Evolutionary conservation across 2,329 filamentous ascomycete species (phyloP), one percentile per base, ranked within the genome.

Genomic region (Fusarium sp.): DNA sequence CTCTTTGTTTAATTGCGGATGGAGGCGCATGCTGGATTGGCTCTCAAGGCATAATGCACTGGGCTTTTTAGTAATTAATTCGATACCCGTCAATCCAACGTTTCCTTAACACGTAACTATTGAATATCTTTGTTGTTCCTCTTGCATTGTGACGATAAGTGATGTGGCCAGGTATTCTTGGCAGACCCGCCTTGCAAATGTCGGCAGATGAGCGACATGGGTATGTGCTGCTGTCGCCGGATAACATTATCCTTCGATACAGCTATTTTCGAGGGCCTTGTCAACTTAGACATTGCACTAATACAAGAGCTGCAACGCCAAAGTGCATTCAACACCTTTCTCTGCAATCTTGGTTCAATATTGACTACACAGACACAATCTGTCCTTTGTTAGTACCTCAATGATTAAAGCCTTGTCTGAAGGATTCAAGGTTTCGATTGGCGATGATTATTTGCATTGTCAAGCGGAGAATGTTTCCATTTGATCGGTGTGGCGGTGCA

Each of bases 81-180:
- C 71, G 72, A 74, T 74, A 74, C 72, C 72, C 72, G 60, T 74
- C 71, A 74, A 74, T 74, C 72, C 72, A 74, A 74, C 65, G 69
- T 54, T 62, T 62, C 59, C 51, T 56, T 58, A 44, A 46, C 52
- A 55, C 45, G 41, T 68, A 52, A 28, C n/a, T 26, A 34, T 16
- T 47, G n/a, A 4, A 12, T 28, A 15, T 41, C 10, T 6, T 30
- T 9, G 26, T 36, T 20, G 28, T 46, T 31, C 15, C 23, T 20
- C 23, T 46, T 31, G n/a, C 23, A 41, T 33, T n/a, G 26, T 33
- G 23, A 40, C 13, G 20, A 33, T 10, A 23, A 20, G 9, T 57
- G 34, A 59, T 33, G n/a, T 16, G 26, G 38, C n/a, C 45, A 31
- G 40, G 54, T 46, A 8, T 16, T 31, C 8, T 26, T 28, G 31